Evolutionary conservation across 2,329 filamentous ascomycete genomes (phyloP), one percentile per base, ranked within the genome.

Genomic region (Trichoderma breve): DNA sequence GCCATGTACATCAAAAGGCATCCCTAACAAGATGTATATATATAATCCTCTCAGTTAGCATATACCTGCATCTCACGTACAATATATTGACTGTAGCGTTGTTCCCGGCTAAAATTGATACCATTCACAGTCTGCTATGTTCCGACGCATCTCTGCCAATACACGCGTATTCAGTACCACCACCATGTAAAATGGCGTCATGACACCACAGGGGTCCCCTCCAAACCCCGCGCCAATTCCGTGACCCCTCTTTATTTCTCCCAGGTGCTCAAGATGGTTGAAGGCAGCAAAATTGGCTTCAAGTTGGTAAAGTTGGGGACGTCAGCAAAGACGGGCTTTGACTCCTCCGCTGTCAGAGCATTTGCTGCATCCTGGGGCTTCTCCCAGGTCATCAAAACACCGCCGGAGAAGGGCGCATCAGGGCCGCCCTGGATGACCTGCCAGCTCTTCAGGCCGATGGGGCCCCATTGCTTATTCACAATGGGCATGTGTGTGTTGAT

Each of bases 401-500:
- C 67, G 5, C 57, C 67, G 7, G 61, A 61, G 30, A 28, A 62
- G 6, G 36, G 39, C 28, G 55, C n/a, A 24, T 47, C 67, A 28
- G 67, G 39, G 55, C 28, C 57, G 11, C 34, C 36, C 9, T 62
- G 47, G 57, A 70, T 36, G 28, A 70, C 67, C 57, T 70, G 57
- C 67, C 67, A 70, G 57, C 15, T 53, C 43, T 47, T 30, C 7
- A 70, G 39, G 39, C 67, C 67, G 39, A 62, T 15, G 12, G 67
- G 55, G 28, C 28, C 26, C 67, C 67, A 70, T 1, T n/a, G 6
- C 15, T 62, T 34, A 30, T 53, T 62, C 28, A 34, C 67, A 9
- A 70, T 34, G 30, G 67, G 67, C 67, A 70, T 70, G 34, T 70
- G 67, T 12, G 15, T 62, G 39, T 62, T 70, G 57, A 70, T 53